Conservation (phyloP, 257 asterid species). For the Nicotiana obtusifolia region DNA sequence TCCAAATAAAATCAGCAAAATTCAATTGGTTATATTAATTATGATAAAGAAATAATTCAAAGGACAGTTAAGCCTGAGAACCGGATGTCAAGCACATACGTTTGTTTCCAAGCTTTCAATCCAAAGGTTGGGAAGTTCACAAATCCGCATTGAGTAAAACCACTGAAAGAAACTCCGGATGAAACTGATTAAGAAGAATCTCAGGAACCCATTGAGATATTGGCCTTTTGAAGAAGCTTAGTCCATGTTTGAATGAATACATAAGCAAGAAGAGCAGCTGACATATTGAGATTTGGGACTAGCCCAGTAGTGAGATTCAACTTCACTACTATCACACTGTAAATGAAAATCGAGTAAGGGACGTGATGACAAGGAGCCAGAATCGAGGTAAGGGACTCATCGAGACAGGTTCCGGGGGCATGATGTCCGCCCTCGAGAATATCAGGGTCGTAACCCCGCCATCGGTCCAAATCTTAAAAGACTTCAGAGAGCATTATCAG, state of each 20-base stretch:
- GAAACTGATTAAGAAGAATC: slow-evolving; percentile 26
- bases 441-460: no score
- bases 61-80: not conserved
- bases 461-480: no score
- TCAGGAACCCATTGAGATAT: slow-evolving; percentile 27
- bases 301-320: slow-evolving; percentile 74
- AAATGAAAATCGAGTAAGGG: no score
- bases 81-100: slow-evolving; percentile 13
- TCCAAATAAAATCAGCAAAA: slow-evolving; percentile 49
- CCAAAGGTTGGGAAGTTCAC: slow-evolving; percentile 26
- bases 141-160: slow-evolving; percentile 30
- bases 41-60: not conserved
- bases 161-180: slow-evolving; percentile 32
- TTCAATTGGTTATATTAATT: not conserved
- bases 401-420: no score
- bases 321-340: slow-evolving; percentile 71
- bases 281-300: slow-evolving; percentile 79
- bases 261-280: slow-evolving; percentile 88
- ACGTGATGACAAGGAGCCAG: no score
- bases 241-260: slow-evolving; percentile 69
- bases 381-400: no score
- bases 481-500: no score
- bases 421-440: no score
- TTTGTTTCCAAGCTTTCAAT: slow-evolving; percentile 23
- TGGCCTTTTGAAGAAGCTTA: slow-evolving; percentile 52